Conservation (phyloP, 2,329 filamentous ascomycete genomes). For the Aspergillus neoniger region DNA sequence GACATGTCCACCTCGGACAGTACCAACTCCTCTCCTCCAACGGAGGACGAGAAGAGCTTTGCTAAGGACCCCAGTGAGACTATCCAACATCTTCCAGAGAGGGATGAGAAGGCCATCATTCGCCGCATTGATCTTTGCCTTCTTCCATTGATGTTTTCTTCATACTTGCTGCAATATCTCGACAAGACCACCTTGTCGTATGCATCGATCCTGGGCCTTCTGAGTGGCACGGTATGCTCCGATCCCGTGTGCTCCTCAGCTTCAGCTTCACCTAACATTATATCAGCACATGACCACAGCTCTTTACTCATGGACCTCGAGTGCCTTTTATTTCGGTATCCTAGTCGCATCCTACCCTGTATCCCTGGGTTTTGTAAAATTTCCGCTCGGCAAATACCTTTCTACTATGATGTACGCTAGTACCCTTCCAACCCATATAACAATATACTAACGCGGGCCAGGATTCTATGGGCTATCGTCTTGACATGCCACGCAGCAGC, state of each 20-base stretch:
- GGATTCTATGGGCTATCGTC: constrained; percentile 33
- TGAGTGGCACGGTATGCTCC: constrained; percentile 6
- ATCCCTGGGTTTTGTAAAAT: constrained; percentile 34
- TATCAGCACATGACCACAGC: constrained; percentile 1
- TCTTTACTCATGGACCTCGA: constrained; percentile 26
- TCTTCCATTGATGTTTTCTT: constrained; percentile 4
- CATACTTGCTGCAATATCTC: constrained; percentile 6
- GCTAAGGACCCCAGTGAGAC: neutral
- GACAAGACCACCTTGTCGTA: constrained; percentile 7
- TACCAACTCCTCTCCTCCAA: neutral
- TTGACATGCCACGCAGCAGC: constrained; percentile 32
- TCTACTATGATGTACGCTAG: constrained; percentile 19
- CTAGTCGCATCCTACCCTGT: constrained; percentile 36
- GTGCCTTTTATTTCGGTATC: constrained; percentile 31
- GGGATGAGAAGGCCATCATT: constrained; percentile 7
- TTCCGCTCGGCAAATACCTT: constrained; percentile 38
- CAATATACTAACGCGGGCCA: neutral
- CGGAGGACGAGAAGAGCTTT: neutral
- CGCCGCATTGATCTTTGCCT: constrained; percentile 10
- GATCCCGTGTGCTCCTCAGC: neutral
- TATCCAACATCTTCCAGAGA: neutral
- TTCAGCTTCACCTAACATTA: neutral
- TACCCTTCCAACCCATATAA: neutral
- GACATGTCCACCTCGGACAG: neutral
- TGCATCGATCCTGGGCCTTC: constrained; percentile 1